These are phyloP conservation scores for fission yeast (Schizosaccharomyces pombe) DNA, from an alignment of 805 yeast species.

Conservation along the genomic window ASM294v3 CU329670.1:4762501-4763000, in stretches of 20 bases:
- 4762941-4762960: neutral
- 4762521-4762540: constrained; percentile 9
- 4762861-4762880: neutral
- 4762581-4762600: constrained; percentile 15
- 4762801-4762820: neutral
- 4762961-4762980: too few species aligned
- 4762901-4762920: neutral
- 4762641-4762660: constrained; percentile 16
- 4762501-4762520: constrained; percentile 9
- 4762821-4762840: constrained; percentile 1
- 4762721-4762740: constrained; percentile 14
- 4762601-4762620: constrained; percentile 11
- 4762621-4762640: constrained; percentile 13
- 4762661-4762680: constrained; percentile 13
- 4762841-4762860: neutral
- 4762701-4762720: constrained; percentile 13
- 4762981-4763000: neutral
- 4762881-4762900: neutral
- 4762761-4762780: neutral
- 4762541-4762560: constrained; percentile 6
- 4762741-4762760: constrained; percentile 16
- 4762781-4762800: neutral
- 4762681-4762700: constrained; percentile 14
- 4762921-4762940: neutral
- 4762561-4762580: constrained; percentile 10